Percentiles rank a stretch among this genome's conserved stretches.
Evolutionary conservation across 345 rosid genomes (phyloP).

Genomic region (Schrenkiella parvula): DNA sequence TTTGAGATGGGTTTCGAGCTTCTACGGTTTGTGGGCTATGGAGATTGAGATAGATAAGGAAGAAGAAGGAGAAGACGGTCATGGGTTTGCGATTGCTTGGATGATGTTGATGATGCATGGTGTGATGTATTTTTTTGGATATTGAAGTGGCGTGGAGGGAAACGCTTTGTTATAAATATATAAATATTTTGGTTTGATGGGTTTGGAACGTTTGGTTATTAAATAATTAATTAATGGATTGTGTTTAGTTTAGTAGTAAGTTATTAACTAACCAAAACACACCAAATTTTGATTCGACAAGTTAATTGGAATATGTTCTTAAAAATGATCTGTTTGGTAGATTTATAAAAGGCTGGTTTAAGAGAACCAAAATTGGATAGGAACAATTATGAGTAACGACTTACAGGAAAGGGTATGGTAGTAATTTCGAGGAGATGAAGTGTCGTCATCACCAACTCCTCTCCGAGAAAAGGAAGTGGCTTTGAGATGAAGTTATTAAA

Average conservation of each 20-base stretch:
- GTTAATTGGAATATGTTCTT: neutral
- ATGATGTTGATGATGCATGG: constrained; percentile 27
- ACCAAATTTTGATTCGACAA: constrained; percentile 25
- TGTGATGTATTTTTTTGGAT: constrained; percentile 6
- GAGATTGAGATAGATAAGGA: constrained; percentile 28
- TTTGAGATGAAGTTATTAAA: constrained; percentile 29
- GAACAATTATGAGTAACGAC: neutral
- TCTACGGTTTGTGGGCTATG: constrained; percentile 19
- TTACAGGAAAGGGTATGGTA: constrained; percentile 7
- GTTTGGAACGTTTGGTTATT: constrained; percentile 17
- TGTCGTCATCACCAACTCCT: constrained; percentile 24
- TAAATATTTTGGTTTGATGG: neutral
- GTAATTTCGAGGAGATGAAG: neutral
- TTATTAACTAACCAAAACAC: constrained; percentile 27
- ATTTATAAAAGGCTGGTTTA: neutral
- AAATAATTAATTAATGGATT: neutral
- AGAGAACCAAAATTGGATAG: neutral
- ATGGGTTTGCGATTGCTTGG: constrained; percentile 16
- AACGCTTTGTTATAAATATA: constrained; percentile 23
- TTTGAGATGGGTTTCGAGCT: constrained; percentile 33
- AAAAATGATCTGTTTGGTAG: neutral
- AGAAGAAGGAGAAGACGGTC: constrained; percentile 18
- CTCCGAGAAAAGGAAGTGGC: constrained; percentile 1
- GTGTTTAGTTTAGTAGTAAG: constrained; percentile 24
- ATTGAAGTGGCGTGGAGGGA: constrained; percentile 30